These are phyloP conservation scores for Cajanus cajan DNA, from an alignment of 306 rosid genomes.

Conservation along the genomic window DNA sequence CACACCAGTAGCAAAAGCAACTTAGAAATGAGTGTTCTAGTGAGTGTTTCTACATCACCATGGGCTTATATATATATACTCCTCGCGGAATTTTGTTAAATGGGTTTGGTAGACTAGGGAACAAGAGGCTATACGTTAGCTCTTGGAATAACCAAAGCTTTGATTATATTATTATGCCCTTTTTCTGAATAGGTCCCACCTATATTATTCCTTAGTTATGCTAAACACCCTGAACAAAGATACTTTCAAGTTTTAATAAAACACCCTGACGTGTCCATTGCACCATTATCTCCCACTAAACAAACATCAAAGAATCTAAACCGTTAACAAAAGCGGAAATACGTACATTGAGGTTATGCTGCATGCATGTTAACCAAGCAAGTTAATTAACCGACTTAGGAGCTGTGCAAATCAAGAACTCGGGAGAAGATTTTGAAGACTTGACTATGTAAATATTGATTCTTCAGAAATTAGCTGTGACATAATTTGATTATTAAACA, in stretches of 20 bases:
- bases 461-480: not conserved
- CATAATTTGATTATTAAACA: not conserved
- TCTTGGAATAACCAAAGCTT: conserved; percentile 29
- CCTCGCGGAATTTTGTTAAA: conserved; percentile 39
- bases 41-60: conserved; percentile 34
- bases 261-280: not conserved
- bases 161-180: conserved; percentile 22
- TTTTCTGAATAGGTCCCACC: conserved; percentile 27
- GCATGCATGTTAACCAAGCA: not conserved
- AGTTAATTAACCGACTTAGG: not conserved
- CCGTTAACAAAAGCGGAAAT: not conserved
- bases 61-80: conserved; percentile 28
- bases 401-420: not conserved
- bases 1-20: not conserved
- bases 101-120: conserved; percentile 35
- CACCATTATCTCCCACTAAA: conserved; percentile 20
- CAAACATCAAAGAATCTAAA: conserved; percentile 12
- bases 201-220: conserved; percentile 19
- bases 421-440: not conserved
- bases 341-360: conserved; percentile 2
- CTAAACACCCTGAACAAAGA: conserved; percentile 16
- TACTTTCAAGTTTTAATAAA: not conserved
- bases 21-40: conserved; percentile 26
- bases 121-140: conserved; percentile 37
- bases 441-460: not conserved